phyloP scores from a whole-genome alignment of 345 rosid species.

The Salix udensis region DNA sequence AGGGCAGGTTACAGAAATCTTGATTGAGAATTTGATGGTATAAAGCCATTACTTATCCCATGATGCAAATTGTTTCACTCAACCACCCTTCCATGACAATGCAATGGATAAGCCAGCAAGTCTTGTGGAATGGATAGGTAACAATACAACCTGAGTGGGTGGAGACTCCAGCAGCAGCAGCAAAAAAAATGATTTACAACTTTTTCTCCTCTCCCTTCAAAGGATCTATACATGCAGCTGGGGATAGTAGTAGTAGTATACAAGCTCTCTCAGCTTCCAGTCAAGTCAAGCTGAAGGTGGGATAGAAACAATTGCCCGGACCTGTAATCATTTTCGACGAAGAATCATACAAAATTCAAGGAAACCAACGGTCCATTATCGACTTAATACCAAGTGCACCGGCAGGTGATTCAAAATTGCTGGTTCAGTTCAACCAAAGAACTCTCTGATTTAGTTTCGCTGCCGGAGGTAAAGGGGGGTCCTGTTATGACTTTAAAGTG shows the following conservation, averaged over 20 bases:
- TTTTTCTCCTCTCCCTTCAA: constrained; percentile 10
- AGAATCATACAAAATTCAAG: constrained; percentile 6
- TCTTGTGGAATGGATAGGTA: constrained; percentile 3
- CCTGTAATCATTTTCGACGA: constrained; percentile 5
- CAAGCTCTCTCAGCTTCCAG: constrained; percentile 25
- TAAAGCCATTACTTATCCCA: background rate
- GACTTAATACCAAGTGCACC: constrained; percentile 15
- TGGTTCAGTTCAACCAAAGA: constrained; percentile 8
- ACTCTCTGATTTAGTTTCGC: background rate
- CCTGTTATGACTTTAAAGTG: constrained; percentile 21
- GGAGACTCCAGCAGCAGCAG: constrained; percentile 1
- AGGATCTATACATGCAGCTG: constrained; percentile 38
- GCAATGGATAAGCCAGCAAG: background rate
- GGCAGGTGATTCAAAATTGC: constrained; percentile 41
- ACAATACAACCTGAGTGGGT: constrained; percentile 13
- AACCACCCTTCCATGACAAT: too few species aligned
- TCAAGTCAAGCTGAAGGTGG: constrained; percentile 29
- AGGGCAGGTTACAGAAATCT: background rate
- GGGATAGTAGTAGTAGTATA: constrained; percentile 26
- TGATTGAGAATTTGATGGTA: background rate
- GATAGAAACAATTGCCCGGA: constrained; percentile 23
- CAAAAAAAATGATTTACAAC: constrained; percentile 27
- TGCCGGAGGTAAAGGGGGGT: background rate
- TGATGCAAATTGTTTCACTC: background rate
- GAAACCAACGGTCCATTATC: constrained; percentile 3